A percentile compares a stretch with the other conserved stretches of the same genome.
Conservation (phyloP, 2,329 filamentous ascomycete genomes). For the Nemania sp. region DNA sequence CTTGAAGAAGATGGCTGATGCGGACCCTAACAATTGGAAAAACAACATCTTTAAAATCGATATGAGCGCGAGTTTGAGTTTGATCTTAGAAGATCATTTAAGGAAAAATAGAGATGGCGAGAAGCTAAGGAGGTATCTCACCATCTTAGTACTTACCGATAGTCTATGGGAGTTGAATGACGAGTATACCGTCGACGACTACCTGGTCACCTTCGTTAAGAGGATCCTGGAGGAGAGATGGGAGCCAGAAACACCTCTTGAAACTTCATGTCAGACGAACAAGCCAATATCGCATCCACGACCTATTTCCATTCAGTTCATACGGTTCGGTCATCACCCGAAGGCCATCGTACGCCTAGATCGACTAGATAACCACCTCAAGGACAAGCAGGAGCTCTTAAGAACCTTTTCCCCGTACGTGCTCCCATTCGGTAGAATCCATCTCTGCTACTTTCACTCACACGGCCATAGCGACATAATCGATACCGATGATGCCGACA, state of each 20-base stretch:
- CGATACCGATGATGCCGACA: constrained; percentile 44
- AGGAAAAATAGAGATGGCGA: constrained; percentile 25
- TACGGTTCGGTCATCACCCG: constrained; percentile 47
- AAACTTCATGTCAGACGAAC: not conserved
- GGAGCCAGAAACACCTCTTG: constrained; percentile 13
- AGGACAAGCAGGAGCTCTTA: constrained; percentile 24
- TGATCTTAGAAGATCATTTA: constrained; percentile 20
- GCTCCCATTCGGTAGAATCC: not conserved
- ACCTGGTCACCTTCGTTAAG: constrained; percentile 23
- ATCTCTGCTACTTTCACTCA: not conserved
- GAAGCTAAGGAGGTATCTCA: constrained; percentile 29
- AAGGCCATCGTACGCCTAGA: constrained; percentile 40
- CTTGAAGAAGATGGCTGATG: constrained; percentile 11
- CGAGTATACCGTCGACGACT: constrained; percentile 20
- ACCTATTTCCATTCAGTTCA: constrained; percentile 49
- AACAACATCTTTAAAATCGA: constrained; percentile 6
- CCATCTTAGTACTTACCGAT: constrained; percentile 39
- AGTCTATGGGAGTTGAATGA: constrained; percentile 30
- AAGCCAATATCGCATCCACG: constrained; percentile 30
- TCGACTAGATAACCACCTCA: constrained; percentile 36
- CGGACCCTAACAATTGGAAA: constrained; percentile 13
- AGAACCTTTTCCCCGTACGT: constrained; percentile 37
- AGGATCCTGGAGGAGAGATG: constrained; percentile 20
- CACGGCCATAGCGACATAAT: constrained; percentile 44
- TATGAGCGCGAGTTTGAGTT: constrained; percentile 22